phyloP scores from a whole-genome alignment of 148 eudicot genomes.

The Diospyros lotus region DNA sequence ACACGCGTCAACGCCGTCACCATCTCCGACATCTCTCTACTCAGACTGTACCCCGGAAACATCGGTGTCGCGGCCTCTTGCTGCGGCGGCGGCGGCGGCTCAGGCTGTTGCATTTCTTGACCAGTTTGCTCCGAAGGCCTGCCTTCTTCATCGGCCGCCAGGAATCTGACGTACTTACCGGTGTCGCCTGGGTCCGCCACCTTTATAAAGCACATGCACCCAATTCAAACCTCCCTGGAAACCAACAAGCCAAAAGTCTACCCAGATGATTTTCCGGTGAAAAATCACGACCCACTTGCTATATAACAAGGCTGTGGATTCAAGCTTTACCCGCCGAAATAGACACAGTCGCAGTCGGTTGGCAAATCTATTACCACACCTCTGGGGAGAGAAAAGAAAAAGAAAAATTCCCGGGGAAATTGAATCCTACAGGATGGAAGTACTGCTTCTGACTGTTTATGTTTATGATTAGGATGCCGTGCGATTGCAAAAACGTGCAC shows the following conservation, averaged over 20 bases:
- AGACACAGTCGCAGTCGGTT: not conserved
- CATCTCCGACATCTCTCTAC: slow-evolving; percentile 63
- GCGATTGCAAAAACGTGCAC: no score
- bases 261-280: slow-evolving; percentile 7
- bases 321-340: not conserved
- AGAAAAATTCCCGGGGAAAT: no score
- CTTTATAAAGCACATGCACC: slow-evolving; percentile 52
- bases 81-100: no score
- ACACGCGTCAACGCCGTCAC: slow-evolving; percentile 25
- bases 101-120: no score
- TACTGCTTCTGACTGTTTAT: no score
- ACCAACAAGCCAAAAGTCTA: slow-evolving; percentile 8
- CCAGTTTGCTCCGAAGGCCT: not conserved
- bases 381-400: no score
- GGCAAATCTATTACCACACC: no score
- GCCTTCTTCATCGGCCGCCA: not conserved
- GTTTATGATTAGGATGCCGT: no score
- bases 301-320: not conserved
- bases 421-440: no score
- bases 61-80: slow-evolving; percentile 13
- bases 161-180: slow-evolving; percentile 22
- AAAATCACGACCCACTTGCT: not conserved
- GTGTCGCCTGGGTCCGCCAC: slow-evolving; percentile 61
- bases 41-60: slow-evolving; percentile 17
- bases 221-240: not conserved